phyloP scores from a whole-genome alignment of 768 basidiomycete species.

The Candolleomyces eurysporus region DNA sequence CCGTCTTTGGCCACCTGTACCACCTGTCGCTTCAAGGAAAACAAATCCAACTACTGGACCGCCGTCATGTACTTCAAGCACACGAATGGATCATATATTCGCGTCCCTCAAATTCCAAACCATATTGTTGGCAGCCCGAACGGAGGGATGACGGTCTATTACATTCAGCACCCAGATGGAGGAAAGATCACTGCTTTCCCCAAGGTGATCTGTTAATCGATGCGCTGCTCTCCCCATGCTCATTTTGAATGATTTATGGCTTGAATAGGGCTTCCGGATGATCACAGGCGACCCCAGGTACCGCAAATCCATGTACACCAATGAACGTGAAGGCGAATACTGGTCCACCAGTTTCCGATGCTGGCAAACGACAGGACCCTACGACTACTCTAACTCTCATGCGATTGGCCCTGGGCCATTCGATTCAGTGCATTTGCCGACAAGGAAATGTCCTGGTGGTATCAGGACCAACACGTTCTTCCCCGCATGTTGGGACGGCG shows the following conservation, averaged over 20 bases:
- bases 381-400: background rate
- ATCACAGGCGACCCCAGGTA: conserved; percentile 4
- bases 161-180: conserved; percentile 16
- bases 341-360: conserved; percentile 1
- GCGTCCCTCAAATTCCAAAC: conserved; percentile 18
- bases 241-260: background rate
- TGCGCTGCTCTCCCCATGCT: background rate
- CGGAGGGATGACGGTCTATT: conserved; percentile 21
- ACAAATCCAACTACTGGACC: conserved; percentile 5
- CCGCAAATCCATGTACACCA: background rate
- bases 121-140: conserved; percentile 20
- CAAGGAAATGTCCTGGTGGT: conserved; percentile 1
- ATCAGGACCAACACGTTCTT: conserved; percentile 7
- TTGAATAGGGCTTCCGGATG: conserved; percentile 7
- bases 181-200: conserved; percentile 16
- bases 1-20: background rate
- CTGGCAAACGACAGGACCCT: conserved; percentile 4
- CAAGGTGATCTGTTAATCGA: conserved; percentile 8
- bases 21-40: conserved; percentile 1
- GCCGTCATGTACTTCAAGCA: conserved; percentile 7
- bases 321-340: background rate
- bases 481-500: conserved; percentile 10
- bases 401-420: background rate
- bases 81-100: background rate
- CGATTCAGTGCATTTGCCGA: background rate